These are phyloP conservation scores for Rhodomyrtus psidioides DNA, from an alignment of 441 rosid genomes.

Conservation along the genomic window DNA sequence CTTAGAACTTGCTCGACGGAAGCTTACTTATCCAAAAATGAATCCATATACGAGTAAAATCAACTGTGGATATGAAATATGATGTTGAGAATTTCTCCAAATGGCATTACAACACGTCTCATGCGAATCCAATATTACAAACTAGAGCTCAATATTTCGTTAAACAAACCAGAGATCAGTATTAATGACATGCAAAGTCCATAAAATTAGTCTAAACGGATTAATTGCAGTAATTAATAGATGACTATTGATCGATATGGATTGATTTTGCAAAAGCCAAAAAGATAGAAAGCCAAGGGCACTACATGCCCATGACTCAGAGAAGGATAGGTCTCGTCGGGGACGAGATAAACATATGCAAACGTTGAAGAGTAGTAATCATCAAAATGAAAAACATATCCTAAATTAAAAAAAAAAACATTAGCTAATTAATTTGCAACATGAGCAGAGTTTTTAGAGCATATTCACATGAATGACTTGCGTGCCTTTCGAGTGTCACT, in stretches of 20 bases:
- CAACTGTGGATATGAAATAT: too few species aligned
- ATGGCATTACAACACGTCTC: background rate
- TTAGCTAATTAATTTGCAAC: background rate
- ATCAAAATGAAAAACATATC: background rate
- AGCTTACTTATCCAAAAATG: too few species aligned
- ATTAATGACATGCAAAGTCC: background rate
- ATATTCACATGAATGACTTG: background rate
- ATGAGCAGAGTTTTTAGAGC: background rate
- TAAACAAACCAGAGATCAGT: too few species aligned
- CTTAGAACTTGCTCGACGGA: too few species aligned
- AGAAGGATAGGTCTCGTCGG: too few species aligned
- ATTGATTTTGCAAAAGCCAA: background rate
- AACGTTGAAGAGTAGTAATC: background rate
- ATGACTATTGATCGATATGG: background rate
- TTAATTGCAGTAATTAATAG: background rate
- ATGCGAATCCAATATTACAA: background rate
- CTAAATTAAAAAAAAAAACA: background rate
- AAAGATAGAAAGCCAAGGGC: background rate
- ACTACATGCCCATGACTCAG: too few species aligned
- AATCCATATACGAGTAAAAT: background rate
- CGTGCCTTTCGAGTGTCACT: background rate
- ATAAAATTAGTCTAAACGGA: background rate
- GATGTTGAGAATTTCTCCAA: too few species aligned
- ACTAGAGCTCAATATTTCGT: background rate
- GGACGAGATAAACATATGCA: too few species aligned